These are phyloP conservation scores for Aspergillus puulaauensis DNA, from an alignment of 2,329 filamentous ascomycete genomes.

Conservation along the genomic window DNA sequence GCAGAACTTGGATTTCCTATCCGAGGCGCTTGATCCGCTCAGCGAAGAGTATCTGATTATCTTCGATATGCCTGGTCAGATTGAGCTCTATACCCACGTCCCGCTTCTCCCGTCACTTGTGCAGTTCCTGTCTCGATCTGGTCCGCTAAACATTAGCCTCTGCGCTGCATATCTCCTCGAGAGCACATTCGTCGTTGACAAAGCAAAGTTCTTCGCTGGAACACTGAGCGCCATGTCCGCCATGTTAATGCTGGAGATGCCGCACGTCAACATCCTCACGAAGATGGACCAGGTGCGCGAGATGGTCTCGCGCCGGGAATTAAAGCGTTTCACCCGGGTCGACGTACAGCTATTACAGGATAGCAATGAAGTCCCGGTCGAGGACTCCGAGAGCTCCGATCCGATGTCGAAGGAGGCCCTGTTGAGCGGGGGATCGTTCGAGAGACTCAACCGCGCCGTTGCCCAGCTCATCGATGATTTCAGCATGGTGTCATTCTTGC, in stretches of 20 bases:
- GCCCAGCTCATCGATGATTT: slow-evolving; percentile 93
- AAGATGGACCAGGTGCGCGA: slow-evolving; percentile 98
- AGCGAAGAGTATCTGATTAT: slow-evolving; percentile 97
- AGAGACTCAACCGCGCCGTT: slow-evolving; percentile 80
- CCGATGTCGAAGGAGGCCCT: slow-evolving; percentile 66
- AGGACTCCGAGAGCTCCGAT: slow-evolving; percentile 57
- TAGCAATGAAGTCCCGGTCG: slow-evolving; percentile 42
- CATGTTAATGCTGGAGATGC: slow-evolving; percentile 98
- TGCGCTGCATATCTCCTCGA: slow-evolving; percentile 95
- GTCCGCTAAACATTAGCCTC: slow-evolving; percentile 82
- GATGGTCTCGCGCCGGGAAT: slow-evolving; percentile 79
- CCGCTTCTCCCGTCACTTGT: slow-evolving; percentile 85
- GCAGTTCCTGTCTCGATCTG: slow-evolving; percentile 74
- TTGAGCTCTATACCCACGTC: slow-evolving; percentile 96
- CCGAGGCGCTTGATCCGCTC: slow-evolving; percentile 76
- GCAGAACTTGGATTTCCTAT: slow-evolving; percentile 90
- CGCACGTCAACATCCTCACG: slow-evolving; percentile 91
- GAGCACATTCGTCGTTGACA: slow-evolving; percentile 91
- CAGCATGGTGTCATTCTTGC: slow-evolving; percentile 94
- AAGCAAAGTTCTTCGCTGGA: slow-evolving; percentile 95
- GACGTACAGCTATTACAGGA: slow-evolving; percentile 81
- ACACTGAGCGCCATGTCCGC: slow-evolving; percentile 96
- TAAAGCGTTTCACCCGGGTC: slow-evolving; percentile 87
- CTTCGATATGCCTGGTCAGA: slow-evolving; percentile 98
- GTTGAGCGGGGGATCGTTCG: slow-evolving; percentile 80